phyloP scores from a whole-genome alignment of 1,284 basidiomycete species.

The Takashimella tepidaria region DNA sequence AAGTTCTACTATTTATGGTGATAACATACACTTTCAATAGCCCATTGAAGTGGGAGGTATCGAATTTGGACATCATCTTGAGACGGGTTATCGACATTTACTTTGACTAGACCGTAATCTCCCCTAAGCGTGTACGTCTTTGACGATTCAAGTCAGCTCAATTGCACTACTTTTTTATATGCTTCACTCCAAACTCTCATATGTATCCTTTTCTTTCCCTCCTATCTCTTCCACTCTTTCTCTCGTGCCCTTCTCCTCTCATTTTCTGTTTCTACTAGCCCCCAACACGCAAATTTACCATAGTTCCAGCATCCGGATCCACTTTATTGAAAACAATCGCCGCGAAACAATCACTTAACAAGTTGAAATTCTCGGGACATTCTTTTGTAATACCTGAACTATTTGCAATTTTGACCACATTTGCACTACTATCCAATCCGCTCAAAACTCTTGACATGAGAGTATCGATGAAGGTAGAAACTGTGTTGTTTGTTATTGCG shows the following conservation, averaged over 20 bases:
- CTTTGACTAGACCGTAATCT: constrained; percentile 60
- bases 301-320: constrained; percentile 46
- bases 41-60: constrained; percentile 69
- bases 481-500: constrained; percentile 54
- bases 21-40: constrained; percentile 59
- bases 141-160: constrained; percentile 3
- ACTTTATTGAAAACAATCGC: constrained; percentile 62
- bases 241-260: background rate
- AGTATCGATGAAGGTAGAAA: constrained; percentile 53
- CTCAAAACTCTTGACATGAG: constrained; percentile 54
- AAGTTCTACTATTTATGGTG: background rate
- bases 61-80: constrained; percentile 63
- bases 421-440: constrained; percentile 4
- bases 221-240: background rate
- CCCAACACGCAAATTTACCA: constrained; percentile 15
- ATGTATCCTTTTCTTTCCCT: background rate
- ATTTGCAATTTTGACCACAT: constrained; percentile 14
- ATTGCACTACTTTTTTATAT: background rate
- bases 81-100: constrained; percentile 61
- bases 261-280: background rate
- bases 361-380: constrained; percentile 70
- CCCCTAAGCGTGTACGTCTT: constrained; percentile 65
- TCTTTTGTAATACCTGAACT: constrained; percentile 55
- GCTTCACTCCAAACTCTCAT: background rate
- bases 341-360: constrained; percentile 64